Base-by-base conservation (phyloP, 2,329 filamentous ascomycete species). In the Magnaporthiopsis incrustans region DNA sequence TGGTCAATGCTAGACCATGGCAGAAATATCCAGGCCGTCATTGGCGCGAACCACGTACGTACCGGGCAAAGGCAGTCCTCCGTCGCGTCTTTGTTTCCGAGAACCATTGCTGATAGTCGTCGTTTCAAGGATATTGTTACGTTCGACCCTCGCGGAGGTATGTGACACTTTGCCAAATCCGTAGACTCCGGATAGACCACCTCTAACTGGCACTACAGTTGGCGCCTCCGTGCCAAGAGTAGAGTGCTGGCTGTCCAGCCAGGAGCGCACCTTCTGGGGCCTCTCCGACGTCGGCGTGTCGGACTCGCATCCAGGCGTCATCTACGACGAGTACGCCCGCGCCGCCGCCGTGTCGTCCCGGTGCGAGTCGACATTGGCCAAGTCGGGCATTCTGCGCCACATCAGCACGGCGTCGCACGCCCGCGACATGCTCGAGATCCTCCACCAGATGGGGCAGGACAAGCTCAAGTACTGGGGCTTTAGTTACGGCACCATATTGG, bases 381-480 rank as follows among this genome's bases (percentile, higher is more conserved):
- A 66, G 11, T 76, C 74, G 0, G 72, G 71, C 3, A 71, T 82
- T 27, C 69, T 82, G 57, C 65, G 66, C 5, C 77, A 82, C 66
- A 71, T 78, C 12, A 75, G 79, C 66, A 81, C 79, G 6, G 73
- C 76, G 1, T 79, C 77, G 4, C 75, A 78, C 53, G 80, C 78
- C 0, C 72, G 79, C 25, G 80, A 82, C 66, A 75, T 82, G 77
- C 74, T 82, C 0, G 79, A 78, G 67, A 78, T 82, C 14, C 69
- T 81, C 22, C 64, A 77, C 38, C 73, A 77, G 67, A 73, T 75
- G 7, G 79, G 78, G 2, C 68, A 78, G 63, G 70, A 74, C 4
- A 78, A 76, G 71, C 72, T 82, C 8, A 75, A 74, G 59, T 84
- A 82, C 69, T 84, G 81, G 81, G 82, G 82, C 0, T 79, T 83